Evolutionary conservation across 805 yeast genomes (phyloP).

Genomic region (Hemisphaericaspora nanyangensis): DNA sequence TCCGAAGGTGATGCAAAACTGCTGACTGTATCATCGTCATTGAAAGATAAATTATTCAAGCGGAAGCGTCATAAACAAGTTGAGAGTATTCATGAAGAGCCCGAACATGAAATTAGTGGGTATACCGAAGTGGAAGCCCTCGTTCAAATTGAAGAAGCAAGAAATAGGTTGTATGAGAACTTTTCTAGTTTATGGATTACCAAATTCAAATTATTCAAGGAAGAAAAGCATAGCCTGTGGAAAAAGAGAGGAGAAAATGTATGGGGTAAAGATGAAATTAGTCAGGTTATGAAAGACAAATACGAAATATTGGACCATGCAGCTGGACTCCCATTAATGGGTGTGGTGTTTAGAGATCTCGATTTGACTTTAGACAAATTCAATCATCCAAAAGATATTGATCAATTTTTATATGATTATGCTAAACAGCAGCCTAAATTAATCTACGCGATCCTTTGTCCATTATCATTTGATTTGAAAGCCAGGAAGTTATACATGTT

Average conservation of each 20-base stretch:
- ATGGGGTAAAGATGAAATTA: constrained; percentile 35
- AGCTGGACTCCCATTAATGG: constrained; percentile 31
- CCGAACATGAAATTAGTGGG: neutral
- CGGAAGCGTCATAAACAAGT: neutral
- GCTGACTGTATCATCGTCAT: neutral
- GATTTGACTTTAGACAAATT: constrained; percentile 28
- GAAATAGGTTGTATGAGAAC: constrained; percentile 20
- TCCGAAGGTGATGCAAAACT: neutral
- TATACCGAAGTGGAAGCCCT: constrained; percentile 22
- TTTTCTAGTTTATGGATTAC: constrained; percentile 33
- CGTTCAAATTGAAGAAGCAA: constrained; percentile 22
- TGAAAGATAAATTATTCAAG: constrained; percentile 9
- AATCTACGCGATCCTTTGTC: constrained; percentile 52
- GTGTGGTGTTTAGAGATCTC: constrained; percentile 25
- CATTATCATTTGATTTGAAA: constrained; percentile 43
- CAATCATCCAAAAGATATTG: constrained; percentile 25
- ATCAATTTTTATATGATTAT: constrained; percentile 29
- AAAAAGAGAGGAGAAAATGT: constrained; percentile 17
- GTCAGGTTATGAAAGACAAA: constrained; percentile 25
- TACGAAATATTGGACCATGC: constrained; percentile 32
- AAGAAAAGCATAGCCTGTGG: constrained; percentile 23
- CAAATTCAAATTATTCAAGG: constrained; percentile 25
- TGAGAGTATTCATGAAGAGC: neutral
- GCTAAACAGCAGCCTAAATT: constrained; percentile 52
- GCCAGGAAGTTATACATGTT: constrained; percentile 42